Evolutionary conservation across 495 filamentous ascomycete genomes (phyloP), one percentile per base, ranked within the genome.

Genomic region (Annulohypoxylon stygium): DNA sequence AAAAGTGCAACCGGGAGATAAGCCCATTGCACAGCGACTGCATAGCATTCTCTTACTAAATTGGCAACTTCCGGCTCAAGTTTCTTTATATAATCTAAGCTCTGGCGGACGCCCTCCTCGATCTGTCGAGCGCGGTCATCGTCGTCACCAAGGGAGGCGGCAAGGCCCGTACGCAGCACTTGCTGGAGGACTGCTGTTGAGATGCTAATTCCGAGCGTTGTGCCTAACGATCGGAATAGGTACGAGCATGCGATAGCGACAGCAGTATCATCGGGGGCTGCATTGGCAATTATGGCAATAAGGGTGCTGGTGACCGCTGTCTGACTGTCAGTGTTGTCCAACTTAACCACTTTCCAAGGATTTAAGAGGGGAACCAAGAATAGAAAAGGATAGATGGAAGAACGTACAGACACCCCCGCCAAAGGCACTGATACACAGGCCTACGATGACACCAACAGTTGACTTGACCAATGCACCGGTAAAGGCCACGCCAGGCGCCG

Each of bases 161-260:
- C 79, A n/a, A 97, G 82, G 37, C 87, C 82, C 2, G 76, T 80
- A 4, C 92, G 86, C 23, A 97, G 83, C 10, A 84, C 83, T 68
- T 92, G 90, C 77, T 97, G 94, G 16, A 93, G 86, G 14, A 93
- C 85, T 2, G 91, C 94, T 0, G 92, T 88, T 12, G 89, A 86
- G 25, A 93, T 76, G 23, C 90, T 91, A 41, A 97, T 79, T 8
- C 93, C 93, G 18, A 93, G 86, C 8, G 93, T 90, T 3, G 88
- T 90, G n/a, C 94, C 94, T 9, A 97, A 83, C 4, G 91, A 91
- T 3, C 94, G 90, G 85, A 97, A 97, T 2, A 97, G 87, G 78
- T 97, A 97, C 1, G 89, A 93, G 78, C 92, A 94, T 1, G 94
- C 94, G 11, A 93, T 95, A 2, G 90, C 91, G 2, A 97, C 86